Conservation (phyloP, 2,329 filamentous ascomycete genomes). For the Exophiala mesophila region DNA sequence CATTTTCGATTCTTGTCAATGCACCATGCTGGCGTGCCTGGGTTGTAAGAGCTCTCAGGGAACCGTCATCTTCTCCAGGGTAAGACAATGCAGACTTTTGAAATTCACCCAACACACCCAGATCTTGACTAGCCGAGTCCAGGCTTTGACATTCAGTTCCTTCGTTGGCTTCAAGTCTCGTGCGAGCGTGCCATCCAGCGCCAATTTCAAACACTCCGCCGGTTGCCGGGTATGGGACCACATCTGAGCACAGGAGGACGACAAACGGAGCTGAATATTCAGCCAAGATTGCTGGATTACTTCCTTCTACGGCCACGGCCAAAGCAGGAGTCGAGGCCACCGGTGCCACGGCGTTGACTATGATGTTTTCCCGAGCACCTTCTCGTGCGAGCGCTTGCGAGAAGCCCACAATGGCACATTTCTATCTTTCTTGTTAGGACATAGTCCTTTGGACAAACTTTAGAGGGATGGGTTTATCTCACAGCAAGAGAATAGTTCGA, state of each 20-base stretch:
- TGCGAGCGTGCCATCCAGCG: constrained; percentile 84
- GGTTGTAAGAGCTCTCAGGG: constrained; percentile 33
- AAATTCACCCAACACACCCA: too few species aligned
- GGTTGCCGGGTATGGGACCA: constrained; percentile 77
- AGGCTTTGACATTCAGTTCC: not conserved
- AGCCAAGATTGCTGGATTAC: constrained; percentile 92
- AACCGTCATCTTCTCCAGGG: constrained; percentile 12
- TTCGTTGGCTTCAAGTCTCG: constrained; percentile 43
- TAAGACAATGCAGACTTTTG: constrained; percentile 50
- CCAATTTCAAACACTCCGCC: constrained; percentile 90
- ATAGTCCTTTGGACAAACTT: not conserved
- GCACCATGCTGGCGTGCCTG: constrained; percentile 50
- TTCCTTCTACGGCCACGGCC: constrained; percentile 77
- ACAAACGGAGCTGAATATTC: constrained; percentile 95
- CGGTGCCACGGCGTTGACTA: constrained; percentile 93
- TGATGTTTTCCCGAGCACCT: constrained; percentile 95
- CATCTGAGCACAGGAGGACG: constrained; percentile 77
- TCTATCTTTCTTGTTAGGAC: constrained; percentile 44
- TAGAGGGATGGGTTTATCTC: constrained; percentile 36
- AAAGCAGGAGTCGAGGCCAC: constrained; percentile 94
- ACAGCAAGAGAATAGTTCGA: constrained; percentile 90
- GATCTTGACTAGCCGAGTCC: constrained; percentile 37
- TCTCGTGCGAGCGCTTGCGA: constrained; percentile 87
- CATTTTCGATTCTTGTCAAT: constrained; percentile 67
- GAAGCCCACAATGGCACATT: constrained; percentile 89